These are phyloP conservation scores for Anthoceros angustus DNA, from an alignment of 225 moss, liverwort and hornwort species.

Conservation along the genomic window DNA sequence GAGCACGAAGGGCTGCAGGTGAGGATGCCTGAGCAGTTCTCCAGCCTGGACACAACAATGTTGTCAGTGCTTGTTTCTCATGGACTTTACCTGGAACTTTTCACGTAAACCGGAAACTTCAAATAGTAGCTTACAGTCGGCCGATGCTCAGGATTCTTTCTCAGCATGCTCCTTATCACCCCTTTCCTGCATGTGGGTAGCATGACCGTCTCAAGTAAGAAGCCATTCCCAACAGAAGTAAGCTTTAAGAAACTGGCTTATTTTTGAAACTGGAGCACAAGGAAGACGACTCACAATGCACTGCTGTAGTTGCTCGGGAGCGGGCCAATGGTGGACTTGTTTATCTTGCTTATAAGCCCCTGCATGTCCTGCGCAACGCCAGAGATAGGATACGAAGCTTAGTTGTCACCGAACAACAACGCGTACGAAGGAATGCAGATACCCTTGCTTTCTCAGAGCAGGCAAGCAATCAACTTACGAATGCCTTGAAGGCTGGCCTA, in stretches of 20 bases:
- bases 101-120: neutral
- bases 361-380: constrained; percentile 67
- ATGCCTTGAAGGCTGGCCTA: constrained; percentile 97
- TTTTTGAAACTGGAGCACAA: neutral
- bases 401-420: too few species aligned
- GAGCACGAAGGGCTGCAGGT: constrained; percentile 80
- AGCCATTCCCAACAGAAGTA: neutral
- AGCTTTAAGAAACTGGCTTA: too few species aligned
- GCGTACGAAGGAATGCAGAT: too few species aligned
- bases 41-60: constrained; percentile 37
- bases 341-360: constrained; percentile 96
- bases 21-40: constrained; percentile 81
- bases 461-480: constrained; percentile 33
- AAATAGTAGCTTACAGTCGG: constrained; percentile 48
- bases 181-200: constrained; percentile 50
- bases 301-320: constrained; percentile 85
- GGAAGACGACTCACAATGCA: constrained; percentile 39
- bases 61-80: neutral
- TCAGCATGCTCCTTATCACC: constrained; percentile 88
- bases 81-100: neutral
- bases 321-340: constrained; percentile 93
- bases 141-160: constrained; percentile 92
- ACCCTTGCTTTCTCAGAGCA: neutral
- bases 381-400: too few species aligned
- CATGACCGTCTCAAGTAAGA: neutral